Conservation (phyloP, 176 grass and related monocot genomes). For the Hyparrhenia diplandra region DNA sequence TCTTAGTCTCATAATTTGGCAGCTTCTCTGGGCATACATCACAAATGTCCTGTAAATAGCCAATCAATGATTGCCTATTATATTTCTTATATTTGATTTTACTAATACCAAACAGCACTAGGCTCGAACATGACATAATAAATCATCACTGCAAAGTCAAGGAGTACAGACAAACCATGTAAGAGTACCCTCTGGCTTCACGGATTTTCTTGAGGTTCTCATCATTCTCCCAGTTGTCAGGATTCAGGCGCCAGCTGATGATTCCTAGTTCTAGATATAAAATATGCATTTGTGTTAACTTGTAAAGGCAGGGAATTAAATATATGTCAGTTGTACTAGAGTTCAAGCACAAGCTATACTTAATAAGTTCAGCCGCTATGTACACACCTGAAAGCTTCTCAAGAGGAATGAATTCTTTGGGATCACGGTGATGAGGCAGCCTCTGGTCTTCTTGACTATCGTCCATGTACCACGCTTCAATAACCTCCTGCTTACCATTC, state of each 20-base stretch:
- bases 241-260: slow-evolving; percentile 61
- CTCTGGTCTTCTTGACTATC: slow-evolving; percentile 76
- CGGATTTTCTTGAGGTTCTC: slow-evolving; percentile 80
- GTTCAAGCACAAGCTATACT: neutral
- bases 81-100: neutral
- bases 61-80: neutral
- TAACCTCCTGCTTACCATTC: slow-evolving; percentile 70
- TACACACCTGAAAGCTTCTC: slow-evolving; percentile 60
- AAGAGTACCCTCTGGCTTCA: slow-evolving; percentile 79
- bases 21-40: slow-evolving; percentile 81
- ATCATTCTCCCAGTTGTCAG: slow-evolving; percentile 73
- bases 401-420: slow-evolving; percentile 69
- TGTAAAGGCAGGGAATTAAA: neutral
- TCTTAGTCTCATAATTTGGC: slow-evolving; percentile 75
- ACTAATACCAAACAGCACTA: neutral
- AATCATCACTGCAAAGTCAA: neutral
- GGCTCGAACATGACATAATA: neutral
- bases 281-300: neutral
- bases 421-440: slow-evolving; percentile 73
- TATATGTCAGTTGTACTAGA: neutral
- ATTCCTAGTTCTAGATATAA: slow-evolving; percentile 65
- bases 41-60: slow-evolving; percentile 68
- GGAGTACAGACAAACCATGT: slow-evolving; percentile 36
- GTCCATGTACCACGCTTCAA: slow-evolving; percentile 92
- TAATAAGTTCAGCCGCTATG: neutral